A percentile compares a stretch with the other conserved stretches of the same genome.
phyloP scores from a whole-genome alignment of 2,329 filamentous ascomycete genomes.

The Aspergillus sp. region DNA sequence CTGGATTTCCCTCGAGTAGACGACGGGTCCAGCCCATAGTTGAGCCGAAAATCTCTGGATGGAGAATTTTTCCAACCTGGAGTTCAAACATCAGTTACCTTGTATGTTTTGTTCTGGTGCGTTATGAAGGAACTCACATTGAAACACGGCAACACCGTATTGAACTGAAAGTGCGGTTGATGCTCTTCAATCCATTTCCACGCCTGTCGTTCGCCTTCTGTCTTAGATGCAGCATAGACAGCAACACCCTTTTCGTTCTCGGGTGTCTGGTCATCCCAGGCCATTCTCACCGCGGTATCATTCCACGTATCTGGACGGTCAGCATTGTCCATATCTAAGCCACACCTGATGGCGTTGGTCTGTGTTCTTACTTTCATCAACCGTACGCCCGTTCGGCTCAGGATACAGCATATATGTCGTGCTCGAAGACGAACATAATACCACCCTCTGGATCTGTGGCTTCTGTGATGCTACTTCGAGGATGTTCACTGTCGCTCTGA shows the following conservation, averaged over 20 bases:
- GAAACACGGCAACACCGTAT: conserved; percentile 29
- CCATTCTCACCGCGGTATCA: conserved; percentile 3
- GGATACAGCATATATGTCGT: conserved; percentile 4
- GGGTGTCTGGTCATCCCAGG: conserved; percentile 1
- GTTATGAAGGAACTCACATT: conserved; percentile 14
- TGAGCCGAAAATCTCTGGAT: conserved; percentile 18
- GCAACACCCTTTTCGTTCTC: neutral
- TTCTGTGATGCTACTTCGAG: conserved; percentile 7
- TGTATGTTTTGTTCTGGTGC: neutral
- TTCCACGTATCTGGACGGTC: conserved; percentile 10
- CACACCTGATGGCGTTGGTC: conserved; percentile 8
- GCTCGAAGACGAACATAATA: conserved; percentile 13
- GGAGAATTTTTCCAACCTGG: conserved; percentile 27
- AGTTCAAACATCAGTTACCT: neutral
- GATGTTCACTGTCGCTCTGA: conserved; percentile 5
- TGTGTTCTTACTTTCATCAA: conserved; percentile 15
- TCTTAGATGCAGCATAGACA: conserved; percentile 37
- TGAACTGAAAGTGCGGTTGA: conserved; percentile 38
- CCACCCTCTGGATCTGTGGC: conserved; percentile 8
- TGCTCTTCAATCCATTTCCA: conserved; percentile 41
- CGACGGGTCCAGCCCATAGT: conserved; percentile 6
- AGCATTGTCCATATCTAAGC: conserved; percentile 3
- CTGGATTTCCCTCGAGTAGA: conserved; percentile 5
- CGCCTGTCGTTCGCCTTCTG: conserved; percentile 38
- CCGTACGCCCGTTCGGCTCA: conserved; percentile 1